These are phyloP conservation scores for Angomonas ambiguus DNA, from an alignment of 208 protist species.

Conservation along the genomic window DNA sequence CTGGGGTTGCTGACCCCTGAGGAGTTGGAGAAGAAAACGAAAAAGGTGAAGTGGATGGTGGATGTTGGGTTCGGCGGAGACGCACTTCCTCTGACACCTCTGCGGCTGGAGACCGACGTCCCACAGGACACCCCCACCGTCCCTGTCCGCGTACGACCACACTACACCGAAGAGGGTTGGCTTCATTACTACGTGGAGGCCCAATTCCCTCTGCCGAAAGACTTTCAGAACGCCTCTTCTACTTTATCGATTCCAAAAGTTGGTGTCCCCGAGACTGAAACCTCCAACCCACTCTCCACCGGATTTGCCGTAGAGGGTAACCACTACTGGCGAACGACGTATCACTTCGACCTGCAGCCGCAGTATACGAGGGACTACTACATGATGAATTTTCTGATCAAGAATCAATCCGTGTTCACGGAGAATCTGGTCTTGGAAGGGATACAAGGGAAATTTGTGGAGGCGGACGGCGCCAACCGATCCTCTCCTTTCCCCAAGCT, in stretches of 20 bases:
- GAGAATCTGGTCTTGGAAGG: not conserved
- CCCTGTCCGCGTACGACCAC: constrained; percentile 21
- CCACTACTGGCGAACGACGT: constrained; percentile 14
- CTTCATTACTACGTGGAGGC: not conserved
- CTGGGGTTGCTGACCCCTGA: not conserved
- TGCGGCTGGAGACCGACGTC: constrained; percentile 1
- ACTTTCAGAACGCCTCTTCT: not conserved
- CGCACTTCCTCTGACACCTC: constrained; percentile 5
- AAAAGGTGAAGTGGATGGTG: constrained; percentile 13
- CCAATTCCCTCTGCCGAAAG: not conserved
- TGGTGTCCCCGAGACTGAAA: constrained; percentile 14
- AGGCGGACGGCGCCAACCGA: not conserved
- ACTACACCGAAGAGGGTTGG: constrained; percentile 7
- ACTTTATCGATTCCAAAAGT: not conserved
- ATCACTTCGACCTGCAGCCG: constrained; percentile 23
- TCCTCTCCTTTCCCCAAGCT: not conserved
- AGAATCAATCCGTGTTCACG: not conserved
- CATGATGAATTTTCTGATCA: not conserved
- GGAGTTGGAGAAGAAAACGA: not conserved
- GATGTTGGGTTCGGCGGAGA: constrained; percentile 23
- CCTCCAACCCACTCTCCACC: constrained; percentile 7
- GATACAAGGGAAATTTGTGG: not conserved
- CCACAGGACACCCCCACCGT: constrained; percentile 13
- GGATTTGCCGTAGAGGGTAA: constrained; percentile 5
- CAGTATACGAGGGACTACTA: not conserved